Conservation (phyloP, 306 rosid species). For the Prunus salicina region DNA sequence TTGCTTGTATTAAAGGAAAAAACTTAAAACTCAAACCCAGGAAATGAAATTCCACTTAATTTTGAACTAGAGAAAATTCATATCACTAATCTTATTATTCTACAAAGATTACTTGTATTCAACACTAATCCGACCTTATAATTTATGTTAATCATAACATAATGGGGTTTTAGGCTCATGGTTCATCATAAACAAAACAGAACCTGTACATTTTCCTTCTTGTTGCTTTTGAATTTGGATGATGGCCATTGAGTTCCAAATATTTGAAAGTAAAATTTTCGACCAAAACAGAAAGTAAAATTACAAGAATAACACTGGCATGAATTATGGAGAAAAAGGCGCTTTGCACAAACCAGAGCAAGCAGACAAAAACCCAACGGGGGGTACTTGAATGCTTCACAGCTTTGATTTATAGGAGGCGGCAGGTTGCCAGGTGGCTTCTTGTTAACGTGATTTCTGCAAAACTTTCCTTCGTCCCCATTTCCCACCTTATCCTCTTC, state of each 20-base stretch:
- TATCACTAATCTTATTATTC: neutral
- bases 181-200: neutral
- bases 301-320: conserved; percentile 20
- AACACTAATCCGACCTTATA: neutral
- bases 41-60: neutral
- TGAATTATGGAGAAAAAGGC: conserved; percentile 56
- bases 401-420: neutral
- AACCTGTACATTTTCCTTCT: neutral
- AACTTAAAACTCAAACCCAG: neutral
- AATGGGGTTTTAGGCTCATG: too few relatives aligned
- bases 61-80: neutral
- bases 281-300: too few relatives aligned
- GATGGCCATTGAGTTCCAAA: neutral
- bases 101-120: neutral
- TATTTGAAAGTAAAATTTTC: neutral
- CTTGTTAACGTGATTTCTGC: conserved; percentile 49
- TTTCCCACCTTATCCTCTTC: conserved; percentile 9
- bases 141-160: neutral
- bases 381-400: conserved; percentile 1
- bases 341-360: conserved; percentile 32
- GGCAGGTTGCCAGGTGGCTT: conserved; percentile 8
- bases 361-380: conserved; percentile 21
- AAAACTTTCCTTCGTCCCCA: conserved; percentile 17
- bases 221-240: neutral
- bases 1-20: too few relatives aligned